Conservation (phyloP, 345 rosid species). For the Lepidium aucheri region DNA sequence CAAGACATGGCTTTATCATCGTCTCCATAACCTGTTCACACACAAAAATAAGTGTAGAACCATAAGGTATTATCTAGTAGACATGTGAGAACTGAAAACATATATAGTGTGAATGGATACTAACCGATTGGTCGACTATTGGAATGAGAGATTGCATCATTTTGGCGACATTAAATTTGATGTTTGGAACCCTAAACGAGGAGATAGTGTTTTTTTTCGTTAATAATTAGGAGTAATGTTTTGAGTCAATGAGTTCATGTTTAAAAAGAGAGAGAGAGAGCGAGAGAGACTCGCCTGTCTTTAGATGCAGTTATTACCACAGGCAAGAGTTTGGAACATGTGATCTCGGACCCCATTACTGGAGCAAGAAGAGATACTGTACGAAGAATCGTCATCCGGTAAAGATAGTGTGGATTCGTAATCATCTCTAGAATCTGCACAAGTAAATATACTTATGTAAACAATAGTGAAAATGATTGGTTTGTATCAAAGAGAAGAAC, state of each 20-base stretch:
- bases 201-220: neutral
- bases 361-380: constrained; percentile 82
- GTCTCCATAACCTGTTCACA: constrained; percentile 63
- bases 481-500: too few relatives aligned
- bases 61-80: neutral
- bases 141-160: constrained; percentile 81
- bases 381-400: constrained; percentile 78
- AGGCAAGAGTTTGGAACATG: constrained; percentile 76
- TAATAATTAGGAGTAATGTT: neutral
- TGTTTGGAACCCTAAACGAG: constrained; percentile 77
- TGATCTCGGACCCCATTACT: constrained; percentile 82
- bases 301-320: constrained; percentile 63
- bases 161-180: constrained; percentile 94
- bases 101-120: constrained; percentile 20
- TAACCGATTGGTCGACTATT: constrained; percentile 74
- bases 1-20: constrained; percentile 66
- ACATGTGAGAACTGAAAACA: too few relatives aligned
- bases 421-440: constrained; percentile 89
- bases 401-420: constrained; percentile 67
- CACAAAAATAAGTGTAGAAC: neutral
- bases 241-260: neutral
- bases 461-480: too few relatives aligned
- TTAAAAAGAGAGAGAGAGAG: neutral
- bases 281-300: constrained; percentile 58
- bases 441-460: too few relatives aligned